Evolutionary conservation across 2,329 filamentous ascomycete genomes (phyloP).

Genomic region (Coleophoma cylindrospora): DNA sequence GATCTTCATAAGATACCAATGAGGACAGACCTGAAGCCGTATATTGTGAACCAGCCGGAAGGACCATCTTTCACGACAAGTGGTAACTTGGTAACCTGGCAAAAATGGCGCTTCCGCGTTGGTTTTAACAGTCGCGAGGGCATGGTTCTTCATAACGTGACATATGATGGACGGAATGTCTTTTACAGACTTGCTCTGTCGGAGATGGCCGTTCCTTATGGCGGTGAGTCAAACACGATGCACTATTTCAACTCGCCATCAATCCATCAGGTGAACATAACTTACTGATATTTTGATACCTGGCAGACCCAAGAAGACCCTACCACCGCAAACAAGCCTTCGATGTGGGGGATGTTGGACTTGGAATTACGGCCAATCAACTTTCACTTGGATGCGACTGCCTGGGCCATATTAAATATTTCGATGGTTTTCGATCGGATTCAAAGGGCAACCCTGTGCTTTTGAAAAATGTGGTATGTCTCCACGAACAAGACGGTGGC

Average conservation of each 20-base stretch:
- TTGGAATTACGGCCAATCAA: constrained; percentile 61
- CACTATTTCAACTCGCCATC: too few species aligned
- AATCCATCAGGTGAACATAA: too few species aligned
- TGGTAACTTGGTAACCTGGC: constrained; percentile 39
- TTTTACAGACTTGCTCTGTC: constrained; percentile 53
- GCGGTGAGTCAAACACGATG: constrained; percentile 22
- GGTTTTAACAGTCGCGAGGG: constrained; percentile 58
- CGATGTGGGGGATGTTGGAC: constrained; percentile 63
- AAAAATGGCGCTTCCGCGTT: constrained; percentile 59
- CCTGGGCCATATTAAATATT: constrained; percentile 56
- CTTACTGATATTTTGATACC: too few species aligned
- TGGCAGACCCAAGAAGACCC: constrained; percentile 45
- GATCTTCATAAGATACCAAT: not conserved
- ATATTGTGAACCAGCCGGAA: constrained; percentile 59
- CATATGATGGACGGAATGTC: constrained; percentile 53
- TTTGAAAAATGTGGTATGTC: constrained; percentile 62
- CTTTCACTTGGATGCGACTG: constrained; percentile 64
- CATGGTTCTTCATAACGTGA: constrained; percentile 54
- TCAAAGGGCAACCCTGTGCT: constrained; percentile 43
- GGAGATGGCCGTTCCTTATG: constrained; percentile 62
- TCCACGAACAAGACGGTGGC: constrained; percentile 67
- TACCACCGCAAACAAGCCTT: constrained; percentile 66
- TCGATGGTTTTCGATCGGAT: not conserved
- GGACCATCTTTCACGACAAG: constrained; percentile 52
- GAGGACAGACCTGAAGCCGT: constrained; percentile 45